phyloP scores from a whole-genome alignment of 2,329 filamentous ascomycete species.

The Apiospora koreana region DNA sequence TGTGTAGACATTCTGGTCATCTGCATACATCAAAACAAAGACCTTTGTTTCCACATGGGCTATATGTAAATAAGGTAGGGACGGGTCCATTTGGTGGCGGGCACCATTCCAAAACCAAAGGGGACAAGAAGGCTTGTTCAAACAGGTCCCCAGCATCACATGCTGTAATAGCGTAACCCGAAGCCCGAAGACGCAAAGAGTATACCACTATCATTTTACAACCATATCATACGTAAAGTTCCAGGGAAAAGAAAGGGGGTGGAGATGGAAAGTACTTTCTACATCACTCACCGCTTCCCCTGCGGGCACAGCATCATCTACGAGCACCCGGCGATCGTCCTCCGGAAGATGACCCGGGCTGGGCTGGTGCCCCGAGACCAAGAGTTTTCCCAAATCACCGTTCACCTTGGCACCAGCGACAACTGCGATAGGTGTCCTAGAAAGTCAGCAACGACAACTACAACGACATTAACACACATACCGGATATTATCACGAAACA shows the following conservation, averaged over 20 bases:
- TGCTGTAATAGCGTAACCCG: not conserved
- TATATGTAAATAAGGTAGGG: not conserved
- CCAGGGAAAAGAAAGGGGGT: not conserved
- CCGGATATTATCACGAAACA: not conserved
- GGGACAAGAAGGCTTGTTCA: not conserved
- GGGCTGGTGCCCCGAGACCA: not conserved
- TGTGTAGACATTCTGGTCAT: not conserved
- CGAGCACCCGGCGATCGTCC: not conserved
- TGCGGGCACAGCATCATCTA: not conserved
- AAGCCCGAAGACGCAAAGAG: not conserved
- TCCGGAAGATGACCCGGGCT: not conserved
- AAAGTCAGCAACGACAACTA: not conserved
- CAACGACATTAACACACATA: no score
- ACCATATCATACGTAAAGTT: not conserved
- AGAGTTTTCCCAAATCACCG: not conserved
- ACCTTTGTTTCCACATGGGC: not conserved
- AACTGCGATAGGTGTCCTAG: not conserved
- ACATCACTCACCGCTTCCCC: constrained; percentile 4
- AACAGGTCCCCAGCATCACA: not conserved
- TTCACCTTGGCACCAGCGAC: not conserved
- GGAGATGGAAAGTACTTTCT: not conserved
- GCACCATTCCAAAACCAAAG: not conserved
- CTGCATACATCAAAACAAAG: not conserved
- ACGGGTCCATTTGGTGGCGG: not conserved
- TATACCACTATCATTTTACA: not conserved